Conservation (phyloP, 371 early-diverging fungal species). For the Parasitella parasitica region DNA sequence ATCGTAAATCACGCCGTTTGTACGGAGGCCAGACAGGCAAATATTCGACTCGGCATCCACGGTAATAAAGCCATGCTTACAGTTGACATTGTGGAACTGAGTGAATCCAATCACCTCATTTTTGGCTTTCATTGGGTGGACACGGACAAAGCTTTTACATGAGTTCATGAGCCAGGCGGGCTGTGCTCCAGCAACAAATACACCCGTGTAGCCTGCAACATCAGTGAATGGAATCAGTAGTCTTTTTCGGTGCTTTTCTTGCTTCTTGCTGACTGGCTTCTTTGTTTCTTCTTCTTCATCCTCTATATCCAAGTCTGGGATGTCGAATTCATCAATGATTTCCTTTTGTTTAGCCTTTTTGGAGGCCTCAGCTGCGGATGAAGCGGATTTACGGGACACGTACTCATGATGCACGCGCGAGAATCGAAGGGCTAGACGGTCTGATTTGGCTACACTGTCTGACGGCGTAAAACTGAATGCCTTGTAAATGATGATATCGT, state of each 20-base stretch:
- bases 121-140: conserved; percentile 79
- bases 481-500: conserved; percentile 77
- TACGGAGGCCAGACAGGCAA: conserved; percentile 72
- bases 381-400: conserved; percentile 55
- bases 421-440: conserved; percentile 73
- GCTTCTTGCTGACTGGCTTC: conserved; percentile 29
- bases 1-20: conserved; percentile 73
- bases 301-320: conserved; percentile 19
- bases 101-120: conserved; percentile 72
- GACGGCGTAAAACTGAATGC: conserved; percentile 55
- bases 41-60: conserved; percentile 59
- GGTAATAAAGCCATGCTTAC: conserved; percentile 80
- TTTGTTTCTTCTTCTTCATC: conserved; percentile 16
- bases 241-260: conserved; percentile 18
- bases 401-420: conserved; percentile 70
- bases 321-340: conserved; percentile 22
- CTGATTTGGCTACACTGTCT: conserved; percentile 14
- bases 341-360: conserved; percentile 23
- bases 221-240: conserved; percentile 64
- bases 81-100: conserved; percentile 83
- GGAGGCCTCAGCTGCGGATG: neutral
- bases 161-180: conserved; percentile 83
- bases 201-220: conserved; percentile 78
- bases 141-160: conserved; percentile 65
- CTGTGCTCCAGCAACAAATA: conserved; percentile 82